These are phyloP conservation scores for Diaporthe sp. DNA, from an alignment of 2,329 filamentous ascomycete species.

Conservation along the genomic window DNA sequence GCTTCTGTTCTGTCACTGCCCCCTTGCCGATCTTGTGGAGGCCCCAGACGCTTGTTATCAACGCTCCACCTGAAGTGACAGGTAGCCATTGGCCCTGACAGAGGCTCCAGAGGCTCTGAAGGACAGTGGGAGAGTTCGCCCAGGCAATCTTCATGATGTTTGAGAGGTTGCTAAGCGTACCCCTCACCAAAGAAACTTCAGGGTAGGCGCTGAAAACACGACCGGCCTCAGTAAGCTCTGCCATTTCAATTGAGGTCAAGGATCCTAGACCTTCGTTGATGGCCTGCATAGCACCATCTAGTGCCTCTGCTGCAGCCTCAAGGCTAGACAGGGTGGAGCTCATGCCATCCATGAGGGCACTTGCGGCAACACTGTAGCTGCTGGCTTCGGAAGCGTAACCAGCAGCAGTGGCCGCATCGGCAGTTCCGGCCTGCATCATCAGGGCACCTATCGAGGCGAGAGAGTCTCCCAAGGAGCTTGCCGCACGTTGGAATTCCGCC, in stretches of 20 bases:
- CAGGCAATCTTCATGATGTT: slow-evolving; percentile 8
- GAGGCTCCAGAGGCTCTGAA: not conserved
- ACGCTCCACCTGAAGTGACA: slow-evolving; percentile 1
- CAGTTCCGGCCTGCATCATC: not conserved
- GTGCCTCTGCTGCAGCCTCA: slow-evolving; percentile 5
- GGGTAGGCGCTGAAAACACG: slow-evolving; percentile 11
- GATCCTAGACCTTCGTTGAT: slow-evolving; percentile 8
- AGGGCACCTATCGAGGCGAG: not conserved
- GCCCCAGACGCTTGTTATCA: not conserved
- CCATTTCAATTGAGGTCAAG: not conserved
- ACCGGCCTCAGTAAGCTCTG: not conserved
- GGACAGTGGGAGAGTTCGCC: not conserved
- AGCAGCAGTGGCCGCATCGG: not conserved
- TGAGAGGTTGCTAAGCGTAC: not conserved
- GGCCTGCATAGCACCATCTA: slow-evolving; percentile 19
- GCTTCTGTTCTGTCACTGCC: too few species aligned
- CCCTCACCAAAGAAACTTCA: not conserved
- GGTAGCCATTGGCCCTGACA: not conserved
- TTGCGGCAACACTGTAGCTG: not conserved
- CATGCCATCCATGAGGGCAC: not conserved
- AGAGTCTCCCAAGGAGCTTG: not conserved
- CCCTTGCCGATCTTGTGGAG: not conserved
- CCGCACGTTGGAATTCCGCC: not conserved
- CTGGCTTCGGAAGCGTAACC: slow-evolving; percentile 8
- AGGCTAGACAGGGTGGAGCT: not conserved